Base-by-base conservation (phyloP, 2,329 filamentous ascomycete genomes). In the Claviceps humidiphila region DNA sequence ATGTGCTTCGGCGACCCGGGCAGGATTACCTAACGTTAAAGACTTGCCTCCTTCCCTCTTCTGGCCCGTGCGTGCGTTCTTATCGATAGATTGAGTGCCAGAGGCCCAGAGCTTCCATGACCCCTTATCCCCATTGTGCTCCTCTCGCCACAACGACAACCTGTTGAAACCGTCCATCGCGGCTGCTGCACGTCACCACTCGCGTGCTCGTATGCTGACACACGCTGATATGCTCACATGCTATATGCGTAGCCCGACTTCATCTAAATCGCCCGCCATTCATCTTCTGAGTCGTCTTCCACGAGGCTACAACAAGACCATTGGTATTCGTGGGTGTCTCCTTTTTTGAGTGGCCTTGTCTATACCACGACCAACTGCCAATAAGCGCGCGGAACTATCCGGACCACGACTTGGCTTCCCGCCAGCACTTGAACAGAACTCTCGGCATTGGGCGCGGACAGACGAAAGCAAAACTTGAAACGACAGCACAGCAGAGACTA, bases 101-200 rank as follows among this genome's bases (percentile, higher is more conserved):
- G 7, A 20, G 17, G 17, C 17, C 17, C 17, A 20, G 2, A 26
- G 20, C 22, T 17, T 20, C 16, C 20, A 34, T 9, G 42, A 24
- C 22, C 42, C 11, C 22, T 26, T 52, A 38, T 54, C 43, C 26
- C 49, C 16, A 48, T 30, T 26, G 52, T 54, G 49, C 52, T 54
- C 37, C 24, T 24, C 14, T 45, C 38, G 49, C 39, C 49, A 30
- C 47, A 49, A 13, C 46, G 47, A 30, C 53, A 48, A 26, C 37
- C 34, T 44, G n/a, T 37, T 38, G 44, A 51, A 48, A 24, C 40
- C 41, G 37, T 40, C 40, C 34, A 48, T 49, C 38, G 53, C n/a
- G 17, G 37, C 26, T 51, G 45, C 47, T 39, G 45, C 47, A 47
- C 22, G 37, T 49, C 22, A 45, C 50, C 50, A 50, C 42, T 37